Evolutionary conservation across 352 stramenopile genomes (phyloP).

Genomic region (Globisporangium radiosum): DNA sequence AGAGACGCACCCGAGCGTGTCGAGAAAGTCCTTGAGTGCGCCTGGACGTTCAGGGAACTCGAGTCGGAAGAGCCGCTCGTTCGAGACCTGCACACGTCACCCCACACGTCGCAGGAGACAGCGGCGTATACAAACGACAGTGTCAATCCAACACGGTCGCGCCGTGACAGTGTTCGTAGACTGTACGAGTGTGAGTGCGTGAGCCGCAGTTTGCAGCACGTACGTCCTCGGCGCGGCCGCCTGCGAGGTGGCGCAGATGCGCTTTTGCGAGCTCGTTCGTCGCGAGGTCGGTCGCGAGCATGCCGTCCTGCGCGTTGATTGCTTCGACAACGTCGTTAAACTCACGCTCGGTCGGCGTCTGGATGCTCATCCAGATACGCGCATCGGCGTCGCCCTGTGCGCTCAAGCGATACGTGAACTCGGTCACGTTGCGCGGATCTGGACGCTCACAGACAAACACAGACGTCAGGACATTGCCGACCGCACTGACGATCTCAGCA

Average conservation of each 20-base stretch:
- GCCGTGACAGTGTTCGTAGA: no score
- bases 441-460: background rate
- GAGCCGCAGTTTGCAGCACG: background rate
- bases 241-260: slow-evolving; percentile 94
- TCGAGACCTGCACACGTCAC: slow-evolving; percentile 32
- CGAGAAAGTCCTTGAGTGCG: slow-evolving; percentile 91
- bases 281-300: slow-evolving; percentile 91
- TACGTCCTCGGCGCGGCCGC: slow-evolving; percentile 78
- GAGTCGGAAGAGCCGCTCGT: slow-evolving; percentile 95
- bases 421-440: slow-evolving; percentile 88
- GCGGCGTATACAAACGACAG: background rate
- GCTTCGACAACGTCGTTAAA: slow-evolving; percentile 51
- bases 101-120: no score
- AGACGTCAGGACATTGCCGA: no score
- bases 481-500: no score
- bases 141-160: background rate
- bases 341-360: slow-evolving; percentile 75
- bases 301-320: slow-evolving; percentile 75
- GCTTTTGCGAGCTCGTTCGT: slow-evolving; percentile 95
- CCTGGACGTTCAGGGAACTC: slow-evolving; percentile 94
- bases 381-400: slow-evolving; percentile 67
- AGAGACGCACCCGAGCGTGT: slow-evolving; percentile 51
- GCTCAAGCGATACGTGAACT: slow-evolving; percentile 96
- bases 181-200: no score
- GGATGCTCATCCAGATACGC: slow-evolving; percentile 95